Base-by-base conservation (phyloP, 2,329 filamentous ascomycete genomes). In the Aspergillus aculeatus region DNA sequence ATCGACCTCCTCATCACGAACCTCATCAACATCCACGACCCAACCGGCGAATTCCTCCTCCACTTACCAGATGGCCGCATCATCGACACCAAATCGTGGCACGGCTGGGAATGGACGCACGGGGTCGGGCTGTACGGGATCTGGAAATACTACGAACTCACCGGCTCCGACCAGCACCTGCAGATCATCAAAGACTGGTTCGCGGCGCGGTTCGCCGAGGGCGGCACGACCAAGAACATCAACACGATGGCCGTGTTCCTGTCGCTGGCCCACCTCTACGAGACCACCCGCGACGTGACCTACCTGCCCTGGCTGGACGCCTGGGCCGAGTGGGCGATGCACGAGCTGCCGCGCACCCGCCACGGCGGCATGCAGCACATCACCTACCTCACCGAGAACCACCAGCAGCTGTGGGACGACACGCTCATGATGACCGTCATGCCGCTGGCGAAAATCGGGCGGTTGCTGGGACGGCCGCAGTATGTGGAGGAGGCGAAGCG, bases 371-470 rank as follows among this genome's bases (percentile, higher is more conserved):
- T 92, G 80, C 89, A 92, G 74, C 89, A 90, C 74, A 84, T 89
- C 62, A 93, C 90, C 0, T 92, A 92, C 67, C 76, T 88, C 32
- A 83, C 85, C 2, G 82, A 84, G 64, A 92, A 94, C 74, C 81
- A 86, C 62, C 83, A 91, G 72, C 88, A 93, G 77, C 81, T 93
- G 23, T 94, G 90, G 90, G 90, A 92, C 66, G 90, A 94, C 72
- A 94, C 90, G 5, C 81, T 94, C 49, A 93, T 94, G 90, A 94
- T 94, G 90, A 92, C 89, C 0, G 90, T 92, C 5, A 78, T 93
- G 75, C 90, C 90, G 1, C 80, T 93, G 19, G 89, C 89, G 19
- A 93, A 93, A 78, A 92, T 92, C 62, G 90, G 90, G 0, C 82
- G 87, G 58, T 79, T 92, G 4, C 82, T 94, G 2, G 80, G 84